phyloP scores from a whole-genome alignment of 2,329 filamentous ascomycete genomes.

The Monilinia laxa region DNA sequence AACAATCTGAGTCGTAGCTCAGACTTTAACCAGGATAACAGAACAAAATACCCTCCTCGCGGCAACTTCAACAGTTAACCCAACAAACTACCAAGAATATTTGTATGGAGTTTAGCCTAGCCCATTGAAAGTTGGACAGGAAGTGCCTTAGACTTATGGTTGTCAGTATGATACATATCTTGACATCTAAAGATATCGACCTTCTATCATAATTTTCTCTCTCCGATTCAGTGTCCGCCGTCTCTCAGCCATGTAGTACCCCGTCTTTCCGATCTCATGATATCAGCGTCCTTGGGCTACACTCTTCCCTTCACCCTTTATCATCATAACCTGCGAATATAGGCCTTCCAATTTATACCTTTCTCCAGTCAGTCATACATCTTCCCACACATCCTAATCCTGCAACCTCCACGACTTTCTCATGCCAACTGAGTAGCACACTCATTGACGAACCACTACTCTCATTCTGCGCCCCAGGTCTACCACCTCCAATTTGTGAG shows the following conservation, averaged over 20 bases:
- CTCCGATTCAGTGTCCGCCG: background rate
- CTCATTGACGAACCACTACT: slow-evolving; percentile 90
- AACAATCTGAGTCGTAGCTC: too few relatives aligned
- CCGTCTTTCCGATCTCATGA: background rate
- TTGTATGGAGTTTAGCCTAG: background rate
- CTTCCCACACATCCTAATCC: slow-evolving; percentile 88
- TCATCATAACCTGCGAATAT: slow-evolving; percentile 7
- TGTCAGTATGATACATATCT: slow-evolving; percentile 11
- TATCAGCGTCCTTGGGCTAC: background rate
- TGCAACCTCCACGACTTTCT: slow-evolving; percentile 94
- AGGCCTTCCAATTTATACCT: slow-evolving; percentile 57
- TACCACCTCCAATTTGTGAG: slow-evolving; percentile 65
- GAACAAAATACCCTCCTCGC: slow-evolving; percentile 2
- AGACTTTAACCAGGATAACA: background rate
- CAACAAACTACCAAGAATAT: background rate
- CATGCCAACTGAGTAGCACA: slow-evolving; percentile 95
- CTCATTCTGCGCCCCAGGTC: slow-evolving; percentile 56
- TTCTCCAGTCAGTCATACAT: slow-evolving; percentile 94
- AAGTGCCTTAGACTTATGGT: slow-evolving; percentile 4
- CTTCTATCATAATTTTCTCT: background rate
- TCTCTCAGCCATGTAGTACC: background rate
- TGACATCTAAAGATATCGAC: background rate
- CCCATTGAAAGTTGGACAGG: background rate
- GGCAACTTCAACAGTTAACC: background rate
- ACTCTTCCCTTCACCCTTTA: background rate